phyloP scores from a whole-genome alignment of 805 yeast genomes.

The Schizosaccharomyces lindneri region DNA sequence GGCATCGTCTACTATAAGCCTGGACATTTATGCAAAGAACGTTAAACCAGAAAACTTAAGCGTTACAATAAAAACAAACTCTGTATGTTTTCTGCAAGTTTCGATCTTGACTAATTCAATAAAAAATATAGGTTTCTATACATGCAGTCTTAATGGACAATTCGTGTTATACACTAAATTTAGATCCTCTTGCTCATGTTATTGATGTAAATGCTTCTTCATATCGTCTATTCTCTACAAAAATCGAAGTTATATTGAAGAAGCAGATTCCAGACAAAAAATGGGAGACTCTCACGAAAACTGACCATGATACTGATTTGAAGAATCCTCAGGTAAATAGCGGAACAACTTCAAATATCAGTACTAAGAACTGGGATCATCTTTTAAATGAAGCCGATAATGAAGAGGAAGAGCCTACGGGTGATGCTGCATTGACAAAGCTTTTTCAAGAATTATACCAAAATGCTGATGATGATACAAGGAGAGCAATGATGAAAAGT shows the following conservation, averaged over 20 bases:
- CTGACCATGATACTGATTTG: slow-evolving; percentile 6
- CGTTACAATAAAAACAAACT: background rate
- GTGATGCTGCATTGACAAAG: slow-evolving; percentile 21
- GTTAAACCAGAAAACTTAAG: slow-evolving; percentile 11
- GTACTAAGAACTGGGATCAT: slow-evolving; percentile 22
- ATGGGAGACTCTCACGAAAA: slow-evolving; percentile 31
- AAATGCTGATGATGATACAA: slow-evolving; percentile 66
- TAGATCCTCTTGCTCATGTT: slow-evolving; percentile 27
- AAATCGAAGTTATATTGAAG: slow-evolving; percentile 39
- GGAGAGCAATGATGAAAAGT: slow-evolving; percentile 90
- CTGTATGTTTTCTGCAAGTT: background rate
- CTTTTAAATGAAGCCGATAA: slow-evolving; percentile 10
- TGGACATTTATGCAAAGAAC: slow-evolving; percentile 45
- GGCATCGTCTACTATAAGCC: slow-evolving; percentile 26
- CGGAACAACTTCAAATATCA: slow-evolving; percentile 25
- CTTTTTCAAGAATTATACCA: slow-evolving; percentile 56
- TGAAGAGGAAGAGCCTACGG: slow-evolving; percentile 22
- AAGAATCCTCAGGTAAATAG: slow-evolving; percentile 31
- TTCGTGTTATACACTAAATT: slow-evolving; percentile 31
- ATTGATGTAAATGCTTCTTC: slow-evolving; percentile 25
- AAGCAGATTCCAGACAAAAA: slow-evolving; percentile 20
- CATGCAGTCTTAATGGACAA: slow-evolving; percentile 10
- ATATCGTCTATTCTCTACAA: slow-evolving; percentile 37
- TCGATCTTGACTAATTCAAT: background rate
- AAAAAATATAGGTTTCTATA: slow-evolving; percentile 3